These are phyloP conservation scores for Lathyrus oleraceus DNA, from an alignment of 306 rosid species.

Conservation along the genomic window DNA sequence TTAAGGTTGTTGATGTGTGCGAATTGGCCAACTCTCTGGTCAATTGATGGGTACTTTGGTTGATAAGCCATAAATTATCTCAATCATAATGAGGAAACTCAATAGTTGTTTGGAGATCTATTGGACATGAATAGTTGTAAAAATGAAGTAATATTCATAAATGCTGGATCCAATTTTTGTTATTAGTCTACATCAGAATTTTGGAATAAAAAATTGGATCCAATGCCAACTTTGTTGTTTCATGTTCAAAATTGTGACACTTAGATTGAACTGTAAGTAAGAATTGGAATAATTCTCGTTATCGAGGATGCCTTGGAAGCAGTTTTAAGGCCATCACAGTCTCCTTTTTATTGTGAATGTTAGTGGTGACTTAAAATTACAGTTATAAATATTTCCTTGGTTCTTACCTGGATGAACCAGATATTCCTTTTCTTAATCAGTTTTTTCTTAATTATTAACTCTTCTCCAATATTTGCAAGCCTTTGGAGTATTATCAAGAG, in stretches of 20 bases:
- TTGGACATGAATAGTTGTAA: constrained; percentile 22
- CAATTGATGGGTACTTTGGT: constrained; percentile 36
- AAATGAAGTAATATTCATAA: constrained; percentile 7
- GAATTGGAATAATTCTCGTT: constrained; percentile 20
- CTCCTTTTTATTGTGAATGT: background rate
- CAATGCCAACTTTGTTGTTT: constrained; percentile 19
- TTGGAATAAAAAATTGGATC: constrained; percentile 16
- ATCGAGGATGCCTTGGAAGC: constrained; percentile 32
- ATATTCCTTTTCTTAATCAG: constrained; percentile 33
- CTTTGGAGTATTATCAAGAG: constrained; percentile 2
- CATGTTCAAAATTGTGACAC: constrained; percentile 1
- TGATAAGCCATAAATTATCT: constrained; percentile 28
- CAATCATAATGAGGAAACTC: constrained; percentile 20
- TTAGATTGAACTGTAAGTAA: constrained; percentile 1
- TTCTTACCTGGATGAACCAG: constrained; percentile 12
- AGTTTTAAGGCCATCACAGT: constrained; percentile 30
- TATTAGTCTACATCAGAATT: constrained; percentile 23
- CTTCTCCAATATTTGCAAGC: constrained; percentile 14
- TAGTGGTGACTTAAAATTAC: constrained; percentile 4
- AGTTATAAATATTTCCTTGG: background rate
- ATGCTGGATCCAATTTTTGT: constrained; percentile 13
- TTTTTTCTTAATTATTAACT: constrained; percentile 14
- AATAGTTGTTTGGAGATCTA: constrained; percentile 31
- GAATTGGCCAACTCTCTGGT: constrained; percentile 30
- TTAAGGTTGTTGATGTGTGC: constrained; percentile 37